Conservation (phyloP, 805 yeast genomes). For the Lipomyces sp. region DNA sequence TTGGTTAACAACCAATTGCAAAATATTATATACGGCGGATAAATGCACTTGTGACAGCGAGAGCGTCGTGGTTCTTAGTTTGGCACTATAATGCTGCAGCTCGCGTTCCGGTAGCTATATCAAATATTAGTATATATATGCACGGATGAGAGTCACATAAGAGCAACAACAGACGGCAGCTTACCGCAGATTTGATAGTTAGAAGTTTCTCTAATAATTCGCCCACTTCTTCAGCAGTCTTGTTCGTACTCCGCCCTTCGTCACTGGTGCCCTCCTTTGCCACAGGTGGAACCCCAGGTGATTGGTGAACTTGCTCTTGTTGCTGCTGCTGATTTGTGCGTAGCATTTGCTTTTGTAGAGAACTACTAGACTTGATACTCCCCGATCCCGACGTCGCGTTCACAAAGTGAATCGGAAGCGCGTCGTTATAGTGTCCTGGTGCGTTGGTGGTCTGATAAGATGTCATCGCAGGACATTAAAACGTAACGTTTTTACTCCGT, state of each 20-base stretch:
- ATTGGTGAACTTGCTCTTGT: background rate
- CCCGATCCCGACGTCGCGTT: slow-evolving; percentile 12
- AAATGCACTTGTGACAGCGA: slow-evolving; percentile 20
- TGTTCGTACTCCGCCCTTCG: background rate
- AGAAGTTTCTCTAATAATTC: slow-evolving; percentile 14
- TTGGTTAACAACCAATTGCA: background rate
- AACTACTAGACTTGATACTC: slow-evolving; percentile 10
- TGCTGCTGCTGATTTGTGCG: slow-evolving; percentile 9
- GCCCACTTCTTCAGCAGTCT: slow-evolving; percentile 8
- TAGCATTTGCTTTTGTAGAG: slow-evolving; percentile 18
- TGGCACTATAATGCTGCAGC: slow-evolving; percentile 22
- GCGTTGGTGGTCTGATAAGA: slow-evolving; percentile 34
- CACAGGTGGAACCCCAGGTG: background rate
- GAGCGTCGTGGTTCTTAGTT: slow-evolving; percentile 15
- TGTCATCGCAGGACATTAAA: slow-evolving; percentile 18
- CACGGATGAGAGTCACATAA: background rate
- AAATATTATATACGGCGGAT: slow-evolving; percentile 7
- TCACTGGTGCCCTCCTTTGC: background rate
- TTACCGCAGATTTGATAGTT: slow-evolving; percentile 16
- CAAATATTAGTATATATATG: background rate
- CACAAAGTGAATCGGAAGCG: slow-evolving; percentile 31
- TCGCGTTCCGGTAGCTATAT: slow-evolving; percentile 29
- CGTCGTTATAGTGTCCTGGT: slow-evolving; percentile 33
- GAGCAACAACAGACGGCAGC: background rate
- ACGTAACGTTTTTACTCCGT: too few species aligned